phyloP scores from a whole-genome alignment of 139 green algal species.

The Pycnococcus provasolii region DNA sequence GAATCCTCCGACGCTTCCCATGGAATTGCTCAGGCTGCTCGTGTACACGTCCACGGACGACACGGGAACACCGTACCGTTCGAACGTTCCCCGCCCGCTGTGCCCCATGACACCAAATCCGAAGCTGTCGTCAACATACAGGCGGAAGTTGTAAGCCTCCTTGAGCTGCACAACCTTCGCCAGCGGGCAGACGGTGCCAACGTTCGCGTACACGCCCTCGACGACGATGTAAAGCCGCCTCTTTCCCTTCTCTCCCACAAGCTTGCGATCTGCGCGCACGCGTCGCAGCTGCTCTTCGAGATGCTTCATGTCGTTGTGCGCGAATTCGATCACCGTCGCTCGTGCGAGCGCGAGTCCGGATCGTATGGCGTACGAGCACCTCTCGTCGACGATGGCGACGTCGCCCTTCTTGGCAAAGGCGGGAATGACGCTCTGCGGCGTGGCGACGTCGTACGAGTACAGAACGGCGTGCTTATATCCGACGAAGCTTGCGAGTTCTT shows the following conservation, averaged over 20 bases:
- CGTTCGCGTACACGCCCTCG: constrained; percentile 81
- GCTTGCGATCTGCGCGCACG: background rate
- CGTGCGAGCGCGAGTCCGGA: constrained; percentile 49
- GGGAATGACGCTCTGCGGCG: constrained; percentile 74
- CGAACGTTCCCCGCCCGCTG: constrained; percentile 64
- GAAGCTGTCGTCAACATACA: constrained; percentile 86
- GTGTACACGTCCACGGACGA: constrained; percentile 74
- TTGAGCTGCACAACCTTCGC: constrained; percentile 65
- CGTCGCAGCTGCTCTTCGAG: constrained; percentile 38
- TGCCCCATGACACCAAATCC: constrained; percentile 77
- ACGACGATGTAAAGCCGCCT: constrained; percentile 85
- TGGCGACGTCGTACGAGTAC: constrained; percentile 90
- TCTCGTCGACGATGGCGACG: constrained; percentile 61
- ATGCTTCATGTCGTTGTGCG: constrained; percentile 88
- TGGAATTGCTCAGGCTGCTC: constrained; percentile 65
- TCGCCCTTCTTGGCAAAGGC: constrained; percentile 82
- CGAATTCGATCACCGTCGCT: constrained; percentile 64
- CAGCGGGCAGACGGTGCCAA: constrained; percentile 72
- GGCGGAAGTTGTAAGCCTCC: constrained; percentile 69
- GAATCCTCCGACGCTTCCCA: constrained; percentile 78
- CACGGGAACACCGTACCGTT: constrained; percentile 61
- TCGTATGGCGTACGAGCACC: constrained; percentile 66
- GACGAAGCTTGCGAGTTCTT: constrained; percentile 65
- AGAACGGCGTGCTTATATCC: constrained; percentile 73
- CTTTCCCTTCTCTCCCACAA: constrained; percentile 58